Evolutionary conservation across 495 filamentous ascomycete species (phyloP).

Genomic region (Tuber magnatum): DNA sequence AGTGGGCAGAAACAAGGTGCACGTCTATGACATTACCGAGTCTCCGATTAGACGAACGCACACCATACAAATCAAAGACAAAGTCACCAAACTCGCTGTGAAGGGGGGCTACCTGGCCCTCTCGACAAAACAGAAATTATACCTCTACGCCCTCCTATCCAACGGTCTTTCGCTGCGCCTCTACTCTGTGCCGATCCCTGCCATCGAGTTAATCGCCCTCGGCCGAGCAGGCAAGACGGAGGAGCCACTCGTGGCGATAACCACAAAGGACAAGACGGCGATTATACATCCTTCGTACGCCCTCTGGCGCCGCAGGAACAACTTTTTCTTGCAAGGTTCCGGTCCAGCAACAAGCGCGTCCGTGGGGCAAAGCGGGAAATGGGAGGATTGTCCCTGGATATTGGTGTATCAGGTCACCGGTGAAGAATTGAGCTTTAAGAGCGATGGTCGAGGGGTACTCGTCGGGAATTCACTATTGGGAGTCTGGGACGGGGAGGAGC

Average conservation of each 20-base stretch:
- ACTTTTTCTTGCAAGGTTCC: constrained; percentile 23
- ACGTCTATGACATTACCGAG: background rate
- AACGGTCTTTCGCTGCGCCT: background rate
- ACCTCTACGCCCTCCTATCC: background rate
- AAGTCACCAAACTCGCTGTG: background rate
- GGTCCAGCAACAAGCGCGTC: background rate
- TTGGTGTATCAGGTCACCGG: background rate
- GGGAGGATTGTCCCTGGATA: constrained; percentile 2
- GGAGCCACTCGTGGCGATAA: background rate
- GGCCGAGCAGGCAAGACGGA: background rate
- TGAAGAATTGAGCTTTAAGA: background rate
- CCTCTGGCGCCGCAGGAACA: constrained; percentile 31
- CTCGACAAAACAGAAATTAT: background rate
- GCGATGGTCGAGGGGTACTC: background rate
- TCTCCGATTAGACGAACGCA: background rate
- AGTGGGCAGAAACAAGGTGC: background rate
- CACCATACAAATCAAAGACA: background rate
- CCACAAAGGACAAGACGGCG: background rate
- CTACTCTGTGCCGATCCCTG: background rate
- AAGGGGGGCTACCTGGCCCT: background rate
- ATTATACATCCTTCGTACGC: constrained; percentile 36
- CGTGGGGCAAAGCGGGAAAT: background rate
- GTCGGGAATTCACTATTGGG: background rate
- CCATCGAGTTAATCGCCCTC: background rate
- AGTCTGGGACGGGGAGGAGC: constrained; percentile 1